Evolutionary conservation across 2,329 filamentous ascomycete species (phyloP).

Genomic region (Rasamsonia emersonii): DNA sequence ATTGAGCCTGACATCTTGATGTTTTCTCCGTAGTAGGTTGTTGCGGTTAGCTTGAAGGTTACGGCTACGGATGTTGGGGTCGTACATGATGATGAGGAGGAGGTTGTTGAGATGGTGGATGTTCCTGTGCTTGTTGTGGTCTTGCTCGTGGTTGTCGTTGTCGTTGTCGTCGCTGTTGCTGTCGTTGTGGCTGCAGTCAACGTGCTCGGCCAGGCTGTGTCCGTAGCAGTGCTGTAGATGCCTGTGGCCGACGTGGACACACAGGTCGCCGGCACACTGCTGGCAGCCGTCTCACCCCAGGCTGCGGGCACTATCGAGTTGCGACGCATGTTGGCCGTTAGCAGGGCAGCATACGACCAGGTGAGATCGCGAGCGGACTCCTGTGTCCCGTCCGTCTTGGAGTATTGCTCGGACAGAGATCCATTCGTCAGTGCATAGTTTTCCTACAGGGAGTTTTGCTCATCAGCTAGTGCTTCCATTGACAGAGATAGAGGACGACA

Average conservation of each 20-base stretch:
- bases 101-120: background rate
- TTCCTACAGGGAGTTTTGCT: constrained; percentile 13
- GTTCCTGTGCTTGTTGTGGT: background rate
- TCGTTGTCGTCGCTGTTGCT: background rate
- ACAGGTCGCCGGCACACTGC: constrained; percentile 23
- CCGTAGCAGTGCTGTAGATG: constrained; percentile 24
- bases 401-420: constrained; percentile 34
- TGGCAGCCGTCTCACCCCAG: constrained; percentile 26
- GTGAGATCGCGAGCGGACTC: constrained; percentile 34
- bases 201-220: constrained; percentile 23
- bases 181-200: constrained; percentile 10
- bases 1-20: constrained; percentile 58
- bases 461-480: no score
- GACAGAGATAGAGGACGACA: no score
- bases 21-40: constrained; percentile 53
- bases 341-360: constrained; percentile 37
- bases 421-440: constrained; percentile 19
- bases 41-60: constrained; percentile 52
- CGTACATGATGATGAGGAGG: constrained; percentile 11
- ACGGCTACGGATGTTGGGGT: constrained; percentile 44
- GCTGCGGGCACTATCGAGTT: constrained; percentile 23
- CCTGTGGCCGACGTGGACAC: constrained; percentile 22
- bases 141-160: background rate
- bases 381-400: constrained; percentile 23
- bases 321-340: constrained; percentile 28